These are phyloP conservation scores for Schizochytrium sp. DNA, from an alignment of 108 stramenopile genomes.

Conservation along the genomic window DNA sequence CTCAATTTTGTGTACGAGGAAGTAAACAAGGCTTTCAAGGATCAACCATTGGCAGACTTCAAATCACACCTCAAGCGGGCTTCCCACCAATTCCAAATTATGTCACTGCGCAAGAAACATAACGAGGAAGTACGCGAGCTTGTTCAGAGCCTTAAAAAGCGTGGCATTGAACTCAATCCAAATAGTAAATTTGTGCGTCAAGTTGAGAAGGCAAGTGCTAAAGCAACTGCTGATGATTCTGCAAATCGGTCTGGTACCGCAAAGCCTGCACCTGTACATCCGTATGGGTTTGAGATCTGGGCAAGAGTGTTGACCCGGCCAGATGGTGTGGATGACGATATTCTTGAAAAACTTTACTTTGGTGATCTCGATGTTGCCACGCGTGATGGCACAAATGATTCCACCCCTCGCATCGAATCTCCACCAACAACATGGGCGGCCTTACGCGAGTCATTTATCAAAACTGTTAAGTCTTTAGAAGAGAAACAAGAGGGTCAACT, in stretches of 20 bases:
- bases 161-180: no score
- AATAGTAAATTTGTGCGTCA: no score
- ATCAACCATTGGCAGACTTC: slow-evolving; percentile 3
- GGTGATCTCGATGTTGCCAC: not conserved
- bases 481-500: not conserved
- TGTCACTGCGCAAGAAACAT: not conserved
- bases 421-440: not conserved
- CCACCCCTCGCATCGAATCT: not conserved
- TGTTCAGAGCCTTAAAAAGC: no score
- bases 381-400: not conserved
- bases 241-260: not conserved
- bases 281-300: not conserved
- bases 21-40: not conserved
- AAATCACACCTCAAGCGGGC: slow-evolving; percentile 6
- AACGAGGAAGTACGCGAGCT: no score
- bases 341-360: not conserved
- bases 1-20: not conserved
- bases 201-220: not conserved
- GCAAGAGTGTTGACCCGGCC: not conserved
- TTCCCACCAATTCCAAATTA: not conserved
- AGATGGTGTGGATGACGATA: not conserved
- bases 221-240: not conserved
- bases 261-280: not conserved
- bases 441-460: not conserved
- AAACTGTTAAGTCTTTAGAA: not conserved